Conservation (phyloP, 129 eudicot species). For the Tagetes erecta region DNA sequence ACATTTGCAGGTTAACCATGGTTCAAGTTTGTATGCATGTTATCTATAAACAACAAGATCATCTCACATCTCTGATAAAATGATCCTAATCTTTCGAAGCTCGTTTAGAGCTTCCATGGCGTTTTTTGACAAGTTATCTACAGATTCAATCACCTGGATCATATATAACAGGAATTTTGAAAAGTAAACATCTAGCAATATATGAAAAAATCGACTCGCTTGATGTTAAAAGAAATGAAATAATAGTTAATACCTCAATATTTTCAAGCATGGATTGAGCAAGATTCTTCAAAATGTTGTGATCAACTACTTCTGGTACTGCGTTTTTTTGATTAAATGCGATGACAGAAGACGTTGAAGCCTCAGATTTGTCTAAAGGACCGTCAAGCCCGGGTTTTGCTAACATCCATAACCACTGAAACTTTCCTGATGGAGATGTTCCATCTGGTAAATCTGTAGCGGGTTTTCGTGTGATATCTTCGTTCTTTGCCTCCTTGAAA, state of each 20-base stretch:
- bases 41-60: not conserved
- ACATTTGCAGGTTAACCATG: too few relatives aligned
- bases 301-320: conserved; percentile 54
- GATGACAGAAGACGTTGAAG: conserved; percentile 29
- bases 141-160: conserved; percentile 89
- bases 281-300: conserved; percentile 65
- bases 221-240: not conserved
- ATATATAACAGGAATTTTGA: not conserved
- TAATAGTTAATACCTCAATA: conserved; percentile 59
- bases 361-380: conserved; percentile 42
- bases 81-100: conserved; percentile 84
- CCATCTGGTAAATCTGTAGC: conserved; percentile 38
- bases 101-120: conserved; percentile 75
- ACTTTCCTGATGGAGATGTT: conserved; percentile 54
- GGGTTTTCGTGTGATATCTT: conserved; percentile 26
- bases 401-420: conserved; percentile 87
- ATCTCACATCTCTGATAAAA: conserved; percentile 64
- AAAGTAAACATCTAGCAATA: not conserved
- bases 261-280: conserved; percentile 89
- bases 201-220: not conserved
- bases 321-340: conserved; percentile 34
- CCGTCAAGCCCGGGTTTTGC: conserved; percentile 55
- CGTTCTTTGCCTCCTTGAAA: conserved; percentile 38
- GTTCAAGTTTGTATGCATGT: not conserved
- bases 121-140: conserved; percentile 54